Conservation (phyloP, 179 eudicot genomes). For the Silene coronaria region DNA sequence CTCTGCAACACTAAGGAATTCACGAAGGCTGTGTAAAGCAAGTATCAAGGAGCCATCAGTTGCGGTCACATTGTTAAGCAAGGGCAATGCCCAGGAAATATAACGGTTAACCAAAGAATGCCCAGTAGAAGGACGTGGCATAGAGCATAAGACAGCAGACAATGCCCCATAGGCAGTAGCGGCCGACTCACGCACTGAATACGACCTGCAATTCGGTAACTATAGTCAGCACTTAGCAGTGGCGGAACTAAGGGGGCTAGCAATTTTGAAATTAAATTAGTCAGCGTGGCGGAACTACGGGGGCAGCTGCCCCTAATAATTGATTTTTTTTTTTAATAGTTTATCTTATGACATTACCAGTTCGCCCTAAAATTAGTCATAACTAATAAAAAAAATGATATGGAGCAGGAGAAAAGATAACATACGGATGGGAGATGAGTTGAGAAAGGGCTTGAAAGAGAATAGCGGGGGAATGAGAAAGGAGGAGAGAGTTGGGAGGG, state of each 20-base stretch:
- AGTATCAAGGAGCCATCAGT: slow-evolving; percentile 54
- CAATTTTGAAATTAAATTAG: too few relatives aligned
- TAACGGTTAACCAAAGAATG: slow-evolving; percentile 68
- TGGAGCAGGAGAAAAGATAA: neutral
- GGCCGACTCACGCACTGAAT: slow-evolving; percentile 69
- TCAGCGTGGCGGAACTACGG: too few relatives aligned
- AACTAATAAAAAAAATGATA: neutral
- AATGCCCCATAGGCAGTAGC: slow-evolving; percentile 91
- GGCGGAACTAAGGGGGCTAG: too few relatives aligned
- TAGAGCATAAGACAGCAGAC: slow-evolving; percentile 64
- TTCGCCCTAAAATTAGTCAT: neutral
- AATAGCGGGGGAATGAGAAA: slow-evolving; percentile 76
- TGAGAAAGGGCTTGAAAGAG: slow-evolving; percentile 77
- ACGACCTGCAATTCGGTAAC: slow-evolving; percentile 42
- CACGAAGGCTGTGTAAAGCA: slow-evolving; percentile 74
- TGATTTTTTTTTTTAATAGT: too few relatives aligned
- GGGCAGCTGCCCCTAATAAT: too few relatives aligned
- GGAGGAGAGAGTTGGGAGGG: slow-evolving; percentile 76
- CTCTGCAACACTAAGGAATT: slow-evolving; percentile 81
- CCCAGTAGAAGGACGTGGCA: slow-evolving; percentile 56
- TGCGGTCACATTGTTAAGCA: slow-evolving; percentile 43
- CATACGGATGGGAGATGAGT: slow-evolving; percentile 74
- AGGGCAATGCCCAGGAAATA: slow-evolving; percentile 78
- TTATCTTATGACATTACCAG: too few relatives aligned
- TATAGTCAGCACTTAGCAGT: too few relatives aligned